Percentiles rank a stretch among this genome's conserved stretches.
These are phyloP conservation scores for Candida patagonica DNA, from an alignment of 805 yeast genomes.

Conservation along the genomic window DNA sequence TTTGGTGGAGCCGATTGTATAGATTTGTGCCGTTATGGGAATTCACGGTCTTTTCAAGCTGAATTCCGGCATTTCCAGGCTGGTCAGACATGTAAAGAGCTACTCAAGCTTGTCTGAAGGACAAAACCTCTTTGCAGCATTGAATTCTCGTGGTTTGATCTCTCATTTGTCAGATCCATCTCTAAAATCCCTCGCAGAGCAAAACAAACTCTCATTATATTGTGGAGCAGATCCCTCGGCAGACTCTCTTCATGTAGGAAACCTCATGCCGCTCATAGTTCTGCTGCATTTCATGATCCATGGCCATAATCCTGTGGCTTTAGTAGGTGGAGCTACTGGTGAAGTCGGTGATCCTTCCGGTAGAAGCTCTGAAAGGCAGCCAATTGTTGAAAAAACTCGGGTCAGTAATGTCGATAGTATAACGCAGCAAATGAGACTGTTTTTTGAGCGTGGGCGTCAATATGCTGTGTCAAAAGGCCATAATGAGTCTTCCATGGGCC, in stretches of 20 bases:
- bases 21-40: too few relatives aligned
- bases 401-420: constrained; percentile 50
- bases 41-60: too few relatives aligned
- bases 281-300: constrained; percentile 72
- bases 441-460: constrained; percentile 51
- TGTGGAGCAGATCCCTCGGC: constrained; percentile 98
- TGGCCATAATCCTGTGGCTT: constrained; percentile 76
- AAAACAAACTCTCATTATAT: constrained; percentile 48
- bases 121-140: too few relatives aligned
- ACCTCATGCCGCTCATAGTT: constrained; percentile 77
- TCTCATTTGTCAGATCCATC: constrained; percentile 26
- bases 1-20: too few relatives aligned
- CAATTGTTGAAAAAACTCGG: constrained; percentile 45
- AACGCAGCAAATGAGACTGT: constrained; percentile 47
- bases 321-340: constrained; percentile 80
- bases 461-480: constrained; percentile 48
- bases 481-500: constrained; percentile 6
- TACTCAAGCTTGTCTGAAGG: too few relatives aligned
- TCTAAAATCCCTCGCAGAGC: constrained; percentile 6
- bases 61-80: too few relatives aligned
- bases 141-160: constrained; percentile 40
- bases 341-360: constrained; percentile 97
- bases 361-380: constrained; percentile 61
- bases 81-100: too few relatives aligned
- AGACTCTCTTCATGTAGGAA: constrained; percentile 79